Percentiles rank a stretch among this genome's conserved stretches.
phyloP scores from a whole-genome alignment of 257 asterid genomes.

The Mitragyna speciosa region DNA sequence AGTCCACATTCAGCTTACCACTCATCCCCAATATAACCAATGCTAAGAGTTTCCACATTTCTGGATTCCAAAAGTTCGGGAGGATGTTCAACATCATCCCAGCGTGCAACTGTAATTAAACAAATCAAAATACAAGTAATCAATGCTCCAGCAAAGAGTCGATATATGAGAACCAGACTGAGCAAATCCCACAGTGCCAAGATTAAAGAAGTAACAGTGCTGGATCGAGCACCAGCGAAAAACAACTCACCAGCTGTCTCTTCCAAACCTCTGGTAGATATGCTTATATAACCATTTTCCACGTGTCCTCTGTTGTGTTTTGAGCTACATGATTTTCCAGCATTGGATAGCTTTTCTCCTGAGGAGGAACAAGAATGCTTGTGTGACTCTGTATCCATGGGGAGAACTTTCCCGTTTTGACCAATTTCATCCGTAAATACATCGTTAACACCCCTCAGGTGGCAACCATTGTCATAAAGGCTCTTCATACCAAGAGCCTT shows the following conservation, averaged over 20 bases:
- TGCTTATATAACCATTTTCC: conserved; percentile 41
- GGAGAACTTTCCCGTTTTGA: conserved; percentile 29
- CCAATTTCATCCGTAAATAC: conserved; percentile 35
- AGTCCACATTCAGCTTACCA: conserved; percentile 51
- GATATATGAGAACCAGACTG: not conserved
- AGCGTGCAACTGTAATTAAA: conserved; percentile 63
- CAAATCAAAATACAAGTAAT: conserved; percentile 20
- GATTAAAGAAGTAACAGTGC: not conserved
- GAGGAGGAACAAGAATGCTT: conserved; percentile 11
- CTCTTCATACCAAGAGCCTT: conserved; percentile 24
- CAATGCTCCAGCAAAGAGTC: not conserved
- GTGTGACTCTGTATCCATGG: conserved; percentile 34
- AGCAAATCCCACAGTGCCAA: not conserved
- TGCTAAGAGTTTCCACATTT: conserved; percentile 31
- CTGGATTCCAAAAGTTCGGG: conserved; percentile 28
- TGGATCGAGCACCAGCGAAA: not conserved
- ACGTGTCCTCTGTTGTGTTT: conserved; percentile 22
- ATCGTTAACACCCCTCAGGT: conserved; percentile 23
- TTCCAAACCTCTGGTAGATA: conserved; percentile 64
- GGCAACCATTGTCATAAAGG: conserved; percentile 16
- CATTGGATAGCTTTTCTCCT: conserved; percentile 20
- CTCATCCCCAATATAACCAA: conserved; percentile 83
- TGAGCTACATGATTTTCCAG: conserved; percentile 25
- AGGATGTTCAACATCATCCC: conserved; percentile 59
- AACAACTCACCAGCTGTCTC: conserved; percentile 59